Conservation (phyloP, 768 basidiomycete genomes). For the Serendipita sp. region DNA sequence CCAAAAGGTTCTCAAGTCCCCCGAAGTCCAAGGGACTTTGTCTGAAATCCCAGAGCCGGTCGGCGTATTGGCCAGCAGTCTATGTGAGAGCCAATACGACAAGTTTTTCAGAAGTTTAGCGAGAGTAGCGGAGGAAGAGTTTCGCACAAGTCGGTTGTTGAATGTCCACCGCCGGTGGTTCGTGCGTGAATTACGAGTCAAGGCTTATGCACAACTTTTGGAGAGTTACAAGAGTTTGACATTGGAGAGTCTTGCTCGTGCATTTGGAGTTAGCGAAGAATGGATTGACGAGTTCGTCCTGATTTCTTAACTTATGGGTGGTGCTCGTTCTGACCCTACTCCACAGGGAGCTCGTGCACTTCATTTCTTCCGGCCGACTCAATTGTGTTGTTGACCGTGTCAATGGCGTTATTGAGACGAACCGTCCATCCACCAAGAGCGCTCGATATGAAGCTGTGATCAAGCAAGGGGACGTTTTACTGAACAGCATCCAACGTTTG, state of each 20-base stretch:
- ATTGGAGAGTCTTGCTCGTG: conserved; percentile 62
- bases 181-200: conserved; percentile 89
- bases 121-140: neutral
- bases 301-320: conserved; percentile 1
- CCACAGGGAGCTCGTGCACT: conserved; percentile 68
- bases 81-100: conserved; percentile 89
- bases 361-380: conserved; percentile 75
- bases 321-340: neutral
- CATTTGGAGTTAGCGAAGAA: conserved; percentile 77
- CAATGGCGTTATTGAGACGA: conserved; percentile 85
- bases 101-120: conserved; percentile 50
- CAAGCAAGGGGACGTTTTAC: conserved; percentile 75
- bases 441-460: conserved; percentile 88
- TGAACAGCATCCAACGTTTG: conserved; percentile 75
- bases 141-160: conserved; percentile 35
- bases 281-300: conserved; percentile 68
- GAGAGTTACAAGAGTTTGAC: conserved; percentile 83
- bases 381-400: conserved; percentile 89
- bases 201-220: conserved; percentile 81
- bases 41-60: conserved; percentile 47
- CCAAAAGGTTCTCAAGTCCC: conserved; percentile 71
- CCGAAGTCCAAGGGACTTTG: conserved; percentile 19
- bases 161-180: conserved; percentile 79
- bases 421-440: conserved; percentile 55
- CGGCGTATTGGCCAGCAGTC: conserved; percentile 36